These are phyloP conservation scores for Gaeumannomyces sp. DNA, from an alignment of 2,329 filamentous ascomycete genomes.

Conservation along the genomic window DNA sequence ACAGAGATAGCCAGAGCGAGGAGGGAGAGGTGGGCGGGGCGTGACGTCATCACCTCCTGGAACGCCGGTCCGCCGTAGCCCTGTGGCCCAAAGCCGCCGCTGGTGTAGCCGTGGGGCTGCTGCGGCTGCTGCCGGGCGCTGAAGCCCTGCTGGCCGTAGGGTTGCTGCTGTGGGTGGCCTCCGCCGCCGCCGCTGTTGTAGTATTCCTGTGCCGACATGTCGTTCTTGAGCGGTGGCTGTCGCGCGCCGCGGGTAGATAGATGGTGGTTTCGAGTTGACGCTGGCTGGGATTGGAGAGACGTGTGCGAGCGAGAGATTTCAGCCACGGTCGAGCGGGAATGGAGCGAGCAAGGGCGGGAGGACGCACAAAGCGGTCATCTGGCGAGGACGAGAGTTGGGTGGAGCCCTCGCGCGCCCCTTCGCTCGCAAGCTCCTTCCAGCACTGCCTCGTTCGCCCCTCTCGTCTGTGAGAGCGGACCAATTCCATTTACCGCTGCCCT, in stretches of 20 bases:
- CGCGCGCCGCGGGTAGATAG: no score
- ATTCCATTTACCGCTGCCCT: no score
- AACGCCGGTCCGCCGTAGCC: neutral
- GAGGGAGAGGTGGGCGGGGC: neutral
- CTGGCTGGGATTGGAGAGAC: neutral
- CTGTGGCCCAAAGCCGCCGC: neutral
- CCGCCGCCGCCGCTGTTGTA: slow-evolving; percentile 6
- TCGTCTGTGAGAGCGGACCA: no score
- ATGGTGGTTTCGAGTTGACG: neutral
- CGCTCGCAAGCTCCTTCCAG: no score
- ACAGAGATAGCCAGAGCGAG: neutral
- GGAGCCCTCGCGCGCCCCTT: no score
- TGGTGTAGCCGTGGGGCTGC: slow-evolving; percentile 1
- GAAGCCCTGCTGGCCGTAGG: slow-evolving; percentile 5
- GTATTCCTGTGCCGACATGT: slow-evolving; percentile 5
- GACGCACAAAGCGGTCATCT: neutral
- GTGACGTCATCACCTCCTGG: neutral
- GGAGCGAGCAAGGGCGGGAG: neutral
- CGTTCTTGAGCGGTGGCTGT: neutral
- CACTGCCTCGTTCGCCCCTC: no score
- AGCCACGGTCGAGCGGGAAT: neutral
- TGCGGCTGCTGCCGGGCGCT: neutral
- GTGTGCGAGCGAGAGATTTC: neutral
- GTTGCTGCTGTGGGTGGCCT: neutral
- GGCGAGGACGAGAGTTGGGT: neutral